Evolutionary conservation across 2,329 filamentous ascomycete species (phyloP), one percentile per base, ranked within the genome.

Genomic region (Penicillium sp.): DNA sequence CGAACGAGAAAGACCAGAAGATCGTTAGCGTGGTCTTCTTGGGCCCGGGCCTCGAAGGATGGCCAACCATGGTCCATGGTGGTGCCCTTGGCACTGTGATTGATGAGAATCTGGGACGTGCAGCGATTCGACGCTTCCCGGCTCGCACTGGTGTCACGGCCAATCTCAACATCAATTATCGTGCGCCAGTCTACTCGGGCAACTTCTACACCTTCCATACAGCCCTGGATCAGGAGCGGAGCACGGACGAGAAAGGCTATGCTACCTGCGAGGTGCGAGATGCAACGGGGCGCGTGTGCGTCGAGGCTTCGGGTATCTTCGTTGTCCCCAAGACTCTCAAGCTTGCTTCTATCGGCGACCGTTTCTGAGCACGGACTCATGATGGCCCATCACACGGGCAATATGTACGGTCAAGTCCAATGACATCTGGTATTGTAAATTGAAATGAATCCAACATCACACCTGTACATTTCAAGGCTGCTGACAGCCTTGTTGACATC

Each of bases 41-140:
- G 37, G 85, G 84, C 5, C 60, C 69, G n/a, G 75, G 70, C 1
- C 56, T 82, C 13, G 69, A 73, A 32, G 84, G 85, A 3, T 89
- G 82, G 81, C 84, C 84, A 1, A 74, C 75, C 9, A 70, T 84
- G 27, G 77, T 79, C 35, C 84, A 90, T 64, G 84, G 84, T 38
- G 84, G 84, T 10, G 70, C 74, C 5, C 70, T 84, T 32, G 81
- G 80, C 6, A 86, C 80, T 0, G 60, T 85, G 3, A 63, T 88
- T 25, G 77, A 85, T 58, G 84, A 88, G 66, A 75, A 73, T 35
- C 69, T 85, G 44, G 78, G 79, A n/a, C 70, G 81, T 29, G 79
- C 77, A 43, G 77, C 76, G 8, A 65, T 78, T 38, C 57, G 62
- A 30, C 55, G 60, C 20, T 69, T 78, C 44, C 67, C 69, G 1